Percentiles rank a stretch among this genome's conserved stretches.
Evolutionary conservation across 345 rosid species (phyloP).

Genomic region (Erodium maritimum): DNA sequence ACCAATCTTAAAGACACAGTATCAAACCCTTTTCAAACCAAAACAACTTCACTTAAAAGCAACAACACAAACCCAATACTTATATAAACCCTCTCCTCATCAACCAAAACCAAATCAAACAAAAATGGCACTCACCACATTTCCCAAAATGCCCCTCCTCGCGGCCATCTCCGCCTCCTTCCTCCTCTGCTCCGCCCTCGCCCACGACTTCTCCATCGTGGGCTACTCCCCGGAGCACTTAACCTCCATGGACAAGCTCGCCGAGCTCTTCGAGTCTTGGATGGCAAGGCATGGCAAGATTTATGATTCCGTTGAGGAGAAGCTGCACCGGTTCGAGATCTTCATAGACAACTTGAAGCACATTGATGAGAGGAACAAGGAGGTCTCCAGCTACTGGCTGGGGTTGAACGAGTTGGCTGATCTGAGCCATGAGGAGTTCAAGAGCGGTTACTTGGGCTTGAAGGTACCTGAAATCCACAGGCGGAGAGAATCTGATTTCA

Average conservation of each 20-base stretch:
- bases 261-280: slow-evolving; percentile 67
- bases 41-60: slow-evolving; percentile 44
- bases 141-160: background rate
- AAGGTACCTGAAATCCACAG: slow-evolving; percentile 14
- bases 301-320: slow-evolving; percentile 52
- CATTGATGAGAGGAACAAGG: slow-evolving; percentile 59
- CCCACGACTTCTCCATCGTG: slow-evolving; percentile 62
- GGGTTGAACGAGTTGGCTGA: slow-evolving; percentile 74
- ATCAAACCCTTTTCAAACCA: slow-evolving; percentile 11
- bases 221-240: slow-evolving; percentile 60
- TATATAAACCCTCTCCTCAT: slow-evolving; percentile 7
- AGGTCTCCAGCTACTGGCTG: slow-evolving; percentile 55
- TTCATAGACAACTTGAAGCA: slow-evolving; percentile 70
- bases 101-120: background rate
- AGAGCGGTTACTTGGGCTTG: slow-evolving; percentile 46
- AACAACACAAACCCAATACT: slow-evolving; percentile 20
- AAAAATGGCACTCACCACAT: background rate
- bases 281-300: slow-evolving; percentile 50
- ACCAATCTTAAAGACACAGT: slow-evolving; percentile 39
- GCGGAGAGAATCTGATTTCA: slow-evolving; percentile 21
- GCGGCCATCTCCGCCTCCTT: background rate
- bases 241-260: slow-evolving; percentile 37
- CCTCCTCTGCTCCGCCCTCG: slow-evolving; percentile 21
- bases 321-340: slow-evolving; percentile 48
- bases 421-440: slow-evolving; percentile 70